Conservation (phyloP, 208 protist species). For the Wallacemonas sp. region DNA sequence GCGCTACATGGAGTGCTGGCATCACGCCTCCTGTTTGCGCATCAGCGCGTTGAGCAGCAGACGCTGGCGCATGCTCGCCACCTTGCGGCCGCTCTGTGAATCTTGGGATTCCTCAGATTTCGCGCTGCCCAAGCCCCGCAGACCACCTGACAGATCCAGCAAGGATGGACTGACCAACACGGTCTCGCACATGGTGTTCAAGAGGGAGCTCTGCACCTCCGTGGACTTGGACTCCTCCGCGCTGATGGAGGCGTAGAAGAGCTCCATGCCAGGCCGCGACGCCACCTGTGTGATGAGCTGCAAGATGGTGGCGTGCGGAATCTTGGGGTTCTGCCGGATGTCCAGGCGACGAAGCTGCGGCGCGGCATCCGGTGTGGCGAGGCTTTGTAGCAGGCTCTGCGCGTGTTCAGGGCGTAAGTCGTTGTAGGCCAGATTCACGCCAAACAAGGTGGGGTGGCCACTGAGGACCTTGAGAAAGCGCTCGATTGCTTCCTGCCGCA, state of each 20-base stretch:
- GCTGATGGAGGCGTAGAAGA: constrained; percentile 32
- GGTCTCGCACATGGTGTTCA: constrained; percentile 32
- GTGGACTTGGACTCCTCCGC: constrained; percentile 13
- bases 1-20: too few species aligned
- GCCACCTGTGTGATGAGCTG: constrained; percentile 25
- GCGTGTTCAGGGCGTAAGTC: constrained; percentile 61
- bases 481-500: constrained; percentile 16
- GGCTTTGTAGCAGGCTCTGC: constrained; percentile 23
- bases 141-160: constrained; percentile 33
- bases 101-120: constrained; percentile 13
- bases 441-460: constrained; percentile 33
- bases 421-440: constrained; percentile 72
- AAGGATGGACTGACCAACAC: constrained; percentile 35
- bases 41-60: constrained; percentile 59
- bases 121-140: constrained; percentile 11
- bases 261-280: constrained; percentile 34
- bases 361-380: constrained; percentile 16
- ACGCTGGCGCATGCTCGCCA: constrained; percentile 41
- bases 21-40: not conserved
- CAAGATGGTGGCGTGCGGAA: constrained; percentile 29
- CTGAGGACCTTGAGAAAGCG: constrained; percentile 1
- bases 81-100: not conserved
- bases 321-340: constrained; percentile 42
- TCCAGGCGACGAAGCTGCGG: constrained; percentile 33
- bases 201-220: constrained; percentile 13